Evolutionary conservation across 768 basidiomycete genomes (phyloP), one percentile per base, ranked within the genome.

Genomic region (Mrakia hoshinonis): DNA sequence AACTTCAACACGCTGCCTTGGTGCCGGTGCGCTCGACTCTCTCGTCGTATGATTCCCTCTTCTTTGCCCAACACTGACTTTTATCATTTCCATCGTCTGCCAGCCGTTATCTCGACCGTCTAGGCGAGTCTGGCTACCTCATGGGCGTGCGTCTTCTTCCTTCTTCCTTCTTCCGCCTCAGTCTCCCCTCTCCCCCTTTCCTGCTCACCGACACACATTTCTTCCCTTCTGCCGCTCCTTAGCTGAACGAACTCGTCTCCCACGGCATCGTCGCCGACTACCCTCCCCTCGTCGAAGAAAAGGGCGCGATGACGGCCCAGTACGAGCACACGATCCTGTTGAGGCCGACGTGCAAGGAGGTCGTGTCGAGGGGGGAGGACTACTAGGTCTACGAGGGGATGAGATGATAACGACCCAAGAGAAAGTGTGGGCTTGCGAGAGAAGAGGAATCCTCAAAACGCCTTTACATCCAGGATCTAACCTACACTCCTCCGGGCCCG

Each of bases 1-100:
- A 89, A 90, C 79, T 99, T 99, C 78, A 94, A 92, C 36, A 95
- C 95, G 13, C 81, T 98, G 73, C 94, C 96, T 4, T 99, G 91
- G 80, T 97, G 95, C 79, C 85, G 94, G 43, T 43, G 7, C 6
- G 43, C 43, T 43, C 15, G 43, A 7, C 15, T 43, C 43, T n/a
- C n/a, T n/a, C n/a, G n/a, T n/a, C n/a, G n/a, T n/a, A n/a, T n/a
- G n/a, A n/a, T n/a, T n/a, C n/a, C n/a, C n/a, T n/a, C n/a, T n/a
- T n/a, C n/a, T n/a, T n/a, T n/a, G n/a, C n/a, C n/a, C n/a, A n/a
- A n/a, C n/a, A 43, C 43, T 43, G 43, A 43, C 43, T 43, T 6
- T 43, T 43, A 43, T 15, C 43, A 15, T 43, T 7, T 43, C 15
- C 43, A 43, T 43, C 43, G 7, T 43, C 6, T 15, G n/a, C 15